Base-by-base conservation (phyloP, 75 land plant genomes). In the Gnetum montanum region DNA sequence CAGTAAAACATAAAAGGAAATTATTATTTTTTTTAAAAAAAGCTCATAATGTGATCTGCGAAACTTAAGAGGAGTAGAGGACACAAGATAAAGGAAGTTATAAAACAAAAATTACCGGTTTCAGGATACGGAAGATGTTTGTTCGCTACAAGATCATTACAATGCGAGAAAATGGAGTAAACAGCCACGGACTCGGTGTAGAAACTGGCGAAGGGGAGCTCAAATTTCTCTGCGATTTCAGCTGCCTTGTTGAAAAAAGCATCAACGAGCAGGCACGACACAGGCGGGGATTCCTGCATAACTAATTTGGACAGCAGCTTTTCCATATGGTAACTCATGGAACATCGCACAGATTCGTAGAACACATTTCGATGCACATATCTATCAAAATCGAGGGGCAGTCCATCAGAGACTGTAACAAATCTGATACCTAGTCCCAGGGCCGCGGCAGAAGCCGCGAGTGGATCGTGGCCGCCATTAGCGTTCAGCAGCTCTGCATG, bases 131-230 rank as follows among this genome's bases (percentile, higher is more conserved):
- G 48, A 37, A 7, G 28, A 43, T 78, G 77, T 23, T 70, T 66
- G 26, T 78, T 34, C 2, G 15, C 23, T 49, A 28, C 40, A 1
- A 73, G 73, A 5, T 73, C 60, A 20, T 65, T 63, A 62, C 69
- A 31, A 58, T 78, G 69, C 41, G 60, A 65, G 34, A 62, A 61
- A 0, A 73, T 54, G 11, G 70, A 49, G 28, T 64, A 61, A 11
- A 73, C 64, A 22, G 74, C 27, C 37, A 69, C 73, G 4, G 72
- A 45, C 43, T 78, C 67, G 1, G 73, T 78, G 72, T 72, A 78
- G 43, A 78, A 74, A 1, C 70, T 64, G 7, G 63, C 64, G 34
- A 58, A 34, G 1, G 76, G 62, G 11, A 78, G 28, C 26, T 43
- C 37, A 31, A 69, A 57, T 61, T 69, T 74, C 45, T 46, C 58